Evolutionary conservation across 2,329 filamentous ascomycete species (phyloP).

Genomic region (Ceratocystis papillata): DNA sequence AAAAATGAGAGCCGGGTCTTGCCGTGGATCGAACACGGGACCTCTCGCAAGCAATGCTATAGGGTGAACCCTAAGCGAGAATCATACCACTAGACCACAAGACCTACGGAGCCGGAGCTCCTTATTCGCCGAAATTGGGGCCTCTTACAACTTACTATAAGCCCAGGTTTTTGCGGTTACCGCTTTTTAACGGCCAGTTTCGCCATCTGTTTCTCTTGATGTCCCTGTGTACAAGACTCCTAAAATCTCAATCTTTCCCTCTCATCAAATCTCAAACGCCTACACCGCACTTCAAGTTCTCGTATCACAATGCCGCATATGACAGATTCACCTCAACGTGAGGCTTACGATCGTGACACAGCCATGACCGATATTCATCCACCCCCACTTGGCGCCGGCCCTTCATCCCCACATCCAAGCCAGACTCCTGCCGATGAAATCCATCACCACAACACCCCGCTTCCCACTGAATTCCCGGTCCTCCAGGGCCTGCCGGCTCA

Average conservation of each 20-base stretch:
- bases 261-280: not conserved
- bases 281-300: not conserved
- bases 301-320: not conserved
- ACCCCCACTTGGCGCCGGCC: not conserved
- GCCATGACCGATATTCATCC: not conserved
- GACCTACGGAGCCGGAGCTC: conserved; percentile 29
- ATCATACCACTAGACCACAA: conserved; percentile 59
- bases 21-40: conserved; percentile 27
- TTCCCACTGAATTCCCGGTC: conserved; percentile 17
- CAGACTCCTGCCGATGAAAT: not conserved
- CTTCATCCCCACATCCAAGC: not conserved
- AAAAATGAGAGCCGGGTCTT: not conserved
- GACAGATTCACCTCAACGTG: not conserved
- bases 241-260: not conserved
- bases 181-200: not conserved
- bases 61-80: conserved; percentile 52
- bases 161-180: not conserved
- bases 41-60: conserved; percentile 27
- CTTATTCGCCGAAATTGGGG: not conserved
- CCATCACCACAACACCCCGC: not conserved
- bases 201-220: not conserved
- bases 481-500: conserved; percentile 12
- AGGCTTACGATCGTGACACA: not conserved
- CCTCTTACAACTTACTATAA: not conserved
- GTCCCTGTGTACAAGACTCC: not conserved